These are phyloP conservation scores for Pseudohalonectria lignicola DNA, from an alignment of 2,329 filamentous ascomycete genomes.

Conservation along the genomic window DNA sequence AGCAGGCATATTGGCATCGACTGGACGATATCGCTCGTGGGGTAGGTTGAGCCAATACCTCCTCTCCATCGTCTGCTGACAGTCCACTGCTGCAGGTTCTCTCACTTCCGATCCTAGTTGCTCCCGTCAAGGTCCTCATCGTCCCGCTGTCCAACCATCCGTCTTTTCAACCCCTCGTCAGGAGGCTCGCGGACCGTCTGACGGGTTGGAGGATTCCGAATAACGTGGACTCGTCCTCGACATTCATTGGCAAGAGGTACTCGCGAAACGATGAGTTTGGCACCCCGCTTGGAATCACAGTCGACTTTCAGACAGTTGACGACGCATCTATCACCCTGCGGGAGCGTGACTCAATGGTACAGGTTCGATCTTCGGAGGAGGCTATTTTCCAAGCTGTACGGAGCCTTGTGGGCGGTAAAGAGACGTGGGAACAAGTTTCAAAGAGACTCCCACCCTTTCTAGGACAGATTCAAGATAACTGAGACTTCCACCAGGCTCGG, in stretches of 20 bases:
- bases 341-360: constrained; percentile 82
- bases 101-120: constrained; percentile 51
- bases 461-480: no score
- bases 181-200: constrained; percentile 63
- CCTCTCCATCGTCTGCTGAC: no score
- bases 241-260: constrained; percentile 89
- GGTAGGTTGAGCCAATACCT: constrained; percentile 43
- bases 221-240: constrained; percentile 78
- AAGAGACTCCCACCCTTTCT: no score
- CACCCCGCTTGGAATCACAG: constrained; percentile 84
- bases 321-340: constrained; percentile 79
- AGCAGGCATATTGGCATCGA: constrained; percentile 93
- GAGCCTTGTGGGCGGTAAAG: constrained; percentile 32
- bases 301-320: constrained; percentile 91
- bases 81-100: constrained; percentile 33
- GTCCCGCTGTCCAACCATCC: constrained; percentile 76
- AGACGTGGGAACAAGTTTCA: constrained; percentile 52
- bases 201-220: constrained; percentile 68
- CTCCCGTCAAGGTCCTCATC: constrained; percentile 91
- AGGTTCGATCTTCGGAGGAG: constrained; percentile 75
- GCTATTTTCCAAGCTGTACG: constrained; percentile 68
- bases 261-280: constrained; percentile 91
- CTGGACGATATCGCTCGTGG: constrained; percentile 70
- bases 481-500: no score
- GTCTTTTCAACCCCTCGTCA: constrained; percentile 69